phyloP scores from a whole-genome alignment of 1,284 basidiomycete species.

The Leccinum pachyderme region DNA sequence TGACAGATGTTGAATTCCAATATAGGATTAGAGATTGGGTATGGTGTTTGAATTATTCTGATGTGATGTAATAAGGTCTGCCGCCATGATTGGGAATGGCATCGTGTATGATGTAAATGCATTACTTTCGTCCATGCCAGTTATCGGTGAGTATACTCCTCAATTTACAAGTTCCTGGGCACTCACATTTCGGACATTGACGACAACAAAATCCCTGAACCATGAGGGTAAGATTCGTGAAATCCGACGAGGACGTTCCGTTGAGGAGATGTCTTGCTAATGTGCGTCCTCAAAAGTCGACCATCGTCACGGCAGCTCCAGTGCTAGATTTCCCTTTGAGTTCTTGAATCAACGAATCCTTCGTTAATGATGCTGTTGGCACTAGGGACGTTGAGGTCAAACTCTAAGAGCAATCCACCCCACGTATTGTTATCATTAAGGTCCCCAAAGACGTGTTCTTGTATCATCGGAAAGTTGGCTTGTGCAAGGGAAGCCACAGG shows the following conservation, averaged over 20 bases:
- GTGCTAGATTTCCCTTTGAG: slow-evolving; percentile 31
- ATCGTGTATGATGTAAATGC: slow-evolving; percentile 32
- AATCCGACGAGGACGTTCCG: slow-evolving; percentile 35
- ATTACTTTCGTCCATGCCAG: slow-evolving; percentile 18
- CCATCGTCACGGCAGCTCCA: slow-evolving; percentile 34
- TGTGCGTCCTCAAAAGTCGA: slow-evolving; percentile 34
- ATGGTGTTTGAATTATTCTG: slow-evolving; percentile 28
- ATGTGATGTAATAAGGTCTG: slow-evolving; percentile 26
- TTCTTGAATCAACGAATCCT: slow-evolving; percentile 30
- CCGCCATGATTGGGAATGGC: slow-evolving; percentile 41
- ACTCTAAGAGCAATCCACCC: slow-evolving; percentile 38
- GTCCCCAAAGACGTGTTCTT: slow-evolving; percentile 39
- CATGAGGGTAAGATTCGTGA: slow-evolving; percentile 35
- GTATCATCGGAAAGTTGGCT: slow-evolving; percentile 40
- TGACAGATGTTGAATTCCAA: slow-evolving; percentile 47
- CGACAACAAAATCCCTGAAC: slow-evolving; percentile 37
- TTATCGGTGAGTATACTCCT: too few species aligned
- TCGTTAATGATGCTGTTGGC: slow-evolving; percentile 10
- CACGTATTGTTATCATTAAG: slow-evolving; percentile 21
- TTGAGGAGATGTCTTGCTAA: slow-evolving; percentile 41
- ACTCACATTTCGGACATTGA: slow-evolving; percentile 34
- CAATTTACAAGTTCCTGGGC: too few species aligned
- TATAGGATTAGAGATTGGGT: slow-evolving; percentile 36
- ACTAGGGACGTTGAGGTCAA: slow-evolving; percentile 25
- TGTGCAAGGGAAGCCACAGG: slow-evolving; percentile 39